Evolutionary conservation across 1,284 basidiomycete genomes (phyloP).

Genomic region (Ganoderma sinense): DNA sequence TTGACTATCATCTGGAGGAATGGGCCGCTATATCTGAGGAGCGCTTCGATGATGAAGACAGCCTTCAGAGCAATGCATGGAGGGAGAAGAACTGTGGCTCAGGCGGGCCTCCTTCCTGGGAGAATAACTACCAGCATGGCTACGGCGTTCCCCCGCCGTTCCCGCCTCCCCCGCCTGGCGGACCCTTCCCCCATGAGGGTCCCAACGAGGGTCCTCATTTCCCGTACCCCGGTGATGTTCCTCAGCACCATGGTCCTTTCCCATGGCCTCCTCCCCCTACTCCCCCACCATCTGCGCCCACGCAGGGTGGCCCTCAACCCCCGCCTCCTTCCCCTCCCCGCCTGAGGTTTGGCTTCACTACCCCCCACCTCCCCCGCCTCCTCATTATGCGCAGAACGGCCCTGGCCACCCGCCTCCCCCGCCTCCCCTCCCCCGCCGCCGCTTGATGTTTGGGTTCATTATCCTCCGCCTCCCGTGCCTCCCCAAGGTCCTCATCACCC

Average conservation of each 20-base stretch:
- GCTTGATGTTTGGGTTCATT: constrained; percentile 1
- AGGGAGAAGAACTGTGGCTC: background rate
- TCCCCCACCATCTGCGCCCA: background rate
- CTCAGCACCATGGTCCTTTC: background rate
- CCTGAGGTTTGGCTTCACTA: constrained; percentile 4
- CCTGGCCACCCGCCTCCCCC: background rate
- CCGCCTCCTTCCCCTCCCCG: constrained; percentile 6
- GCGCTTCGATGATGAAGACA: background rate
- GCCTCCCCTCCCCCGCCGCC: constrained; percentile 7
- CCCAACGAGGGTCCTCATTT: background rate
- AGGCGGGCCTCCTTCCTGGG: background rate
- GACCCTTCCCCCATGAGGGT: background rate
- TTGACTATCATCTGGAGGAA: background rate
- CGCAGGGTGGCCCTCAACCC: background rate
- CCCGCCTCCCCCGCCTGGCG: background rate
- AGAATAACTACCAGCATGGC: background rate
- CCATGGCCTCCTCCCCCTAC: constrained; percentile 4
- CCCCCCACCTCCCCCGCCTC: background rate
- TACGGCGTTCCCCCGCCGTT: background rate
- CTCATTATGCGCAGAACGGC: background rate
- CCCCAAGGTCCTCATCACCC: background rate
- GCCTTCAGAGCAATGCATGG: background rate
- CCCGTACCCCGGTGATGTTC: background rate
- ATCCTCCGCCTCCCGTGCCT: background rate
- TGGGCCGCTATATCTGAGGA: background rate